Evolutionary conservation across 805 yeast genomes (phyloP), one percentile per base, ranked within the genome.

Genomic region (Myxozyma lipomycoides): DNA sequence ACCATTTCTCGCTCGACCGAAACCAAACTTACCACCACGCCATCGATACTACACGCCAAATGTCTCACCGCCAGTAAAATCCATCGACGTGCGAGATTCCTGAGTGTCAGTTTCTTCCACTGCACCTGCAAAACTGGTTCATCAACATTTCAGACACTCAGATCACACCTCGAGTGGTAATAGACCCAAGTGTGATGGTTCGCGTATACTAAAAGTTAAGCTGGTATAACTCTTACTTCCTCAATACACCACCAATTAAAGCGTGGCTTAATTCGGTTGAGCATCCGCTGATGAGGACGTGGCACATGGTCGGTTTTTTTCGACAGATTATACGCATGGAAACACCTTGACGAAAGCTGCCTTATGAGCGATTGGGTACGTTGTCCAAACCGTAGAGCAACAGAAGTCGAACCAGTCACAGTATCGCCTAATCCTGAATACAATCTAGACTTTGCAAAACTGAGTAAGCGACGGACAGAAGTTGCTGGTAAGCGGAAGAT

Each of bases 121-220:
- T 52, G 37, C 32, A 38, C 9, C 30, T 52, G 15, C 9, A 47
- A 28, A 52, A 52, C 46, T 32, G 45, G 36, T 45, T 26, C 35
- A 22, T 39, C 17, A 18, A 42, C 10, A 30, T 47, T 2, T 39
- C 42, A 18, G 23, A n/a, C 9, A 47, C 43, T n/a, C 17, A 24
- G 15, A 44, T 37, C 10, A 4, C 23, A 6, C 57, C 57, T 7
- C 41, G 50, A 19, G 40, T 49, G 3, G 50, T 52, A 1, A 35
- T 52, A 32, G 57, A 52, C 24, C 41, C 43, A 10, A 26, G 45
- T 7, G 57, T 52, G 17, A 24, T 52, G 5, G 54, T 52, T 10
- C 50, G 54, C 10, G 49, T 49, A 35, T 48, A 45, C 12, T 26
- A 36, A 36, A 52, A 52, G 32, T 52, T 53, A 54, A 47, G 51